A percentile compares a stretch with the other conserved stretches of the same genome.
Conservation (phyloP, 192 early-diverging fungal genomes). For the Chytriomyces confervae region DNA sequence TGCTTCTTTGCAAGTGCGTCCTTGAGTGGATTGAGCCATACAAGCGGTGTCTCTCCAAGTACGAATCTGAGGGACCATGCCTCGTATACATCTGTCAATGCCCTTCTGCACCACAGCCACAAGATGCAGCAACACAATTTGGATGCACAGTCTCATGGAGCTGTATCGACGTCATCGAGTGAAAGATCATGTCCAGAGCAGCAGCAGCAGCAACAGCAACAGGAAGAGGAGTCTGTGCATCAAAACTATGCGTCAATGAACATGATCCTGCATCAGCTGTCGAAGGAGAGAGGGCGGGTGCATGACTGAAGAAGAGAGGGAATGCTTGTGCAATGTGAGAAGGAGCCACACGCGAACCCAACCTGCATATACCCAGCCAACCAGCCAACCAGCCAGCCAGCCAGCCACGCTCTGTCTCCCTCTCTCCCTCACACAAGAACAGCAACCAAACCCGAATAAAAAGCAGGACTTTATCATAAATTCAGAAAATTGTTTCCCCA, state of each 20-base stretch:
- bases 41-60: too few species aligned
- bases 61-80: too few species aligned
- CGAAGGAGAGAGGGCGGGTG: background rate
- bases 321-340: background rate
- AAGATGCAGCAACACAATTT: too few species aligned
- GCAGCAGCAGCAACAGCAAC: background rate
- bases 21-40: too few species aligned
- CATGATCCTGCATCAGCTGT: background rate
- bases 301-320: background rate
- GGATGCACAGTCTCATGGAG: background rate
- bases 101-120: background rate
- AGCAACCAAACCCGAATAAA: too few species aligned
- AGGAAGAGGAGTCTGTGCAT: background rate
- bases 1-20: too few species aligned
- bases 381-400: too few species aligned
- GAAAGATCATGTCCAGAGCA: background rate
- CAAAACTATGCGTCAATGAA: background rate
- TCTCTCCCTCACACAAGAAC: too few species aligned
- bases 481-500: too few species aligned
- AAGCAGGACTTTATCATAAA: too few species aligned
- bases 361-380: background rate
- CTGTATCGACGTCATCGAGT: background rate
- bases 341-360: background rate
- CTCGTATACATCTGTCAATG: background rate
- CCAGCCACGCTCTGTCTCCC: background rate